Conservation (phyloP, 2,329 filamentous ascomycete genomes). For the Calonectria honghensis region DNA sequence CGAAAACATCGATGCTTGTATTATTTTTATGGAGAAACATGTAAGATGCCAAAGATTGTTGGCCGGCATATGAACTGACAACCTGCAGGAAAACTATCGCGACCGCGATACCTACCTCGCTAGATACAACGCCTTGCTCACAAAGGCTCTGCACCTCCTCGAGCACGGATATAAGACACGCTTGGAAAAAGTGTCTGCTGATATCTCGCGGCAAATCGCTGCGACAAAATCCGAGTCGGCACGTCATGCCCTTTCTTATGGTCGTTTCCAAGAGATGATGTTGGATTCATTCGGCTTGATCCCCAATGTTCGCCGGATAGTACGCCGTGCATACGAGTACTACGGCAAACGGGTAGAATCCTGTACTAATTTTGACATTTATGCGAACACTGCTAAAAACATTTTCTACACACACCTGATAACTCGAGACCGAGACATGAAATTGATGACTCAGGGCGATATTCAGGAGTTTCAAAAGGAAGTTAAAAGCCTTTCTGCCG, state of each 20-base stretch:
- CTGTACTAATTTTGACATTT: slow-evolving; percentile 69
- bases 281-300: slow-evolving; percentile 74
- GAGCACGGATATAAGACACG: slow-evolving; percentile 74
- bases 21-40: slow-evolving; percentile 93
- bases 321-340: slow-evolving; percentile 71
- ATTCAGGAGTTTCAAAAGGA: slow-evolving; percentile 73
- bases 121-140: slow-evolving; percentile 87
- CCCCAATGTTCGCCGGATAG: slow-evolving; percentile 73
- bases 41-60: slow-evolving; percentile 67
- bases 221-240: slow-evolving; percentile 76
- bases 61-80: slow-evolving; percentile 14
- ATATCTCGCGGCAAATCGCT: slow-evolving; percentile 73
- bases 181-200: slow-evolving; percentile 71
- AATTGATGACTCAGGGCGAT: slow-evolving; percentile 72
- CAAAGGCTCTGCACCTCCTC: slow-evolving; percentile 77
- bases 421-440: slow-evolving; percentile 72
- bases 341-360: slow-evolving; percentile 67
- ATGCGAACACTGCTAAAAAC: slow-evolving; percentile 72
- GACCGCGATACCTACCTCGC: slow-evolving; percentile 92
- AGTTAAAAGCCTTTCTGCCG: slow-evolving; percentile 68
- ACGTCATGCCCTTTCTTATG: slow-evolving; percentile 75
- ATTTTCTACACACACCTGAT: slow-evolving; percentile 73
- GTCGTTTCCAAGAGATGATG: slow-evolving; percentile 76
- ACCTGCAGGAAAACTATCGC: slow-evolving; percentile 82
- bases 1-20: slow-evolving; percentile 89